Base-by-base conservation (phyloP, 2,329 filamentous ascomycete genomes). In the Rhytidhysteron rufulum region DNA sequence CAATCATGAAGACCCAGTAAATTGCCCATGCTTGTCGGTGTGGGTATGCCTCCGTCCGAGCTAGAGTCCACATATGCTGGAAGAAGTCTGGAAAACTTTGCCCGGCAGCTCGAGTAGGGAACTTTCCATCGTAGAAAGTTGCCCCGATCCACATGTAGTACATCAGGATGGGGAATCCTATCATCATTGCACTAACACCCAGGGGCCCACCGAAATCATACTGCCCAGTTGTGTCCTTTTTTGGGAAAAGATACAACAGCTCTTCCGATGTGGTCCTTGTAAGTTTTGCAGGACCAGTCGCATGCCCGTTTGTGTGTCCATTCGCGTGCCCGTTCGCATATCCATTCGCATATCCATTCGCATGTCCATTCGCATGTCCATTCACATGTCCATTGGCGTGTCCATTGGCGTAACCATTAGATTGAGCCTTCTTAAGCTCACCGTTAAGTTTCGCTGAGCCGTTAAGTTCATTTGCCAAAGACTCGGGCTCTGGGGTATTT, bases 141-240 rank as follows among this genome's bases (percentile, higher is more conserved):
- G 91, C 86, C 37, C 93, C 93, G 66, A 95, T 83, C 90, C 90
- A 97, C 90, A 98, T 95, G 72, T 96, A 97, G 78, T 88, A 96
- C 91, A 97, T 97, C 55, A 98, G 78, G 27, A 83, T 47, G n/a
- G 93, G 93, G 68, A 97, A 98, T 33, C 85, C 81, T 47, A 89
- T 77, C 88, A 97, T 97, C 80, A 96, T 89, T 51, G 79, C 73
- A 13, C 78, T 69, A 31, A 90, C 85, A 40, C 93, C 91, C n/a
- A 77, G 62, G 3, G 87, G 83, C 43, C 93, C 93, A 48, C 91
- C 91, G 61, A 97, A 98, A 63, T 98, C 94, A 49, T 76, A 76
- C 13, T 13, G 7, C 34, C 74, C 75, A 39, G 72, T 73, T 40
- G 58, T 49, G 48, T 74, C 69, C 36, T 69, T 60, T 38, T 53